Evolutionary conservation across 2,329 filamentous ascomycete genomes (phyloP).

Genomic region (Trichoderma hamatum): DNA sequence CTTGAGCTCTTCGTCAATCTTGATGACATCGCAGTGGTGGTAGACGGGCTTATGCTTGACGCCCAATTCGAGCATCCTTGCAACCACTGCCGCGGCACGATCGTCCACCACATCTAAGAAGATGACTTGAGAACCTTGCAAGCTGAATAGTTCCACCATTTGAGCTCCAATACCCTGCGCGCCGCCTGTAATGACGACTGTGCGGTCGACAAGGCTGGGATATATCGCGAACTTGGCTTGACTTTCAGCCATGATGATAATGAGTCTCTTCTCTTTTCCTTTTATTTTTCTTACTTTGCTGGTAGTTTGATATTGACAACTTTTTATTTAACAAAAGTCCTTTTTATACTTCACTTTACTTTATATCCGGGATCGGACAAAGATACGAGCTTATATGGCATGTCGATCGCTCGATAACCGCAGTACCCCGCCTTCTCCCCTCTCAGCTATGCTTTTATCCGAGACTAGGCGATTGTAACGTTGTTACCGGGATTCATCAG

Average conservation of each 20-base stretch:
- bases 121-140: conserved; percentile 49
- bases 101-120: conserved; percentile 43
- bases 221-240: conserved; percentile 41
- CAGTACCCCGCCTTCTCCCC: conserved; percentile 19
- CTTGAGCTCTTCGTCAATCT: conserved; percentile 40
- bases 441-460: background rate
- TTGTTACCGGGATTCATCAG: conserved; percentile 8
- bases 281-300: background rate
- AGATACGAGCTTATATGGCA: background rate
- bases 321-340: background rate
- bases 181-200: conserved; percentile 50
- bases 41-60: conserved; percentile 41
- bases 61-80: conserved; percentile 29
- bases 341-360: background rate
- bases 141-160: conserved; percentile 48
- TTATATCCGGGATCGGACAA: background rate
- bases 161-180: conserved; percentile 52
- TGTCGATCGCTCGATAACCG: conserved; percentile 8
- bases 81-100: conserved; percentile 35
- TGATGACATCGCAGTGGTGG: conserved; percentile 47
- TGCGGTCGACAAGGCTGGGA: conserved; percentile 46
- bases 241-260: conserved; percentile 8
- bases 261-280: background rate
- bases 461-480: conserved; percentile 20
- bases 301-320: background rate